Base-by-base conservation (phyloP, 306 rosid genomes). In the Quercus rubra region DNA sequence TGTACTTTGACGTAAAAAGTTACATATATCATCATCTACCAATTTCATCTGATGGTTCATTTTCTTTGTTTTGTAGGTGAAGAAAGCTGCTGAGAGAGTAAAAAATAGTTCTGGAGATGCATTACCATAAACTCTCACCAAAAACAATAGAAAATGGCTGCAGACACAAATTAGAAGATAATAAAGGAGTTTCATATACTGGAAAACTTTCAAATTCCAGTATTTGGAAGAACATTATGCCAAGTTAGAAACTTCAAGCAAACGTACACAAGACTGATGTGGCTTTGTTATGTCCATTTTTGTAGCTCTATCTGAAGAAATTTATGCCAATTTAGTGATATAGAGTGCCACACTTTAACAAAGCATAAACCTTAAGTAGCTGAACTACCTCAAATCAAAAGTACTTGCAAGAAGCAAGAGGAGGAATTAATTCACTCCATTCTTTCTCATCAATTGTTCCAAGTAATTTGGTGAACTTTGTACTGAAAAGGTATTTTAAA, bases 61-160 rank as follows among this genome's bases (percentile, higher is more conserved):
- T 74, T 25, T 18, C 6, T 66, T 35, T 3, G 19, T 73, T 58
- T 66, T 73, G 73, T 21, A 85, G 86, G 89, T 73, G 27, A 61
- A 79, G 73, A 85, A 76, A 46, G 86, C 82, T 56, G 52, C 31
- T 15, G 80, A 79, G 8, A 76, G 89, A 61, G 87, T 86, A 5
- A 38, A 30, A 13, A 3, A 49, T 49, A 49, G 27, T 14, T 4
- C 51, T 1, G 13, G 10, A 15, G 57, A 77, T 25, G 63, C 46
- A 35, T 70, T 76, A 3, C 46, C 79, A 3, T 19, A 76, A 78
- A 15, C 20, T n/a, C 8, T 54, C 35, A 62, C 28, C 9, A 13
- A 25, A 61, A 11, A 23, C 68, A 17, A 61, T 23, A 17, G 35
- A 61, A 25, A 21, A 23, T 25, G 5, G 6, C 35, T 12, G 35